Evolutionary conservation across 495 filamentous ascomycete genomes (phyloP).

Genomic region (Choiromyces venosus): DNA sequence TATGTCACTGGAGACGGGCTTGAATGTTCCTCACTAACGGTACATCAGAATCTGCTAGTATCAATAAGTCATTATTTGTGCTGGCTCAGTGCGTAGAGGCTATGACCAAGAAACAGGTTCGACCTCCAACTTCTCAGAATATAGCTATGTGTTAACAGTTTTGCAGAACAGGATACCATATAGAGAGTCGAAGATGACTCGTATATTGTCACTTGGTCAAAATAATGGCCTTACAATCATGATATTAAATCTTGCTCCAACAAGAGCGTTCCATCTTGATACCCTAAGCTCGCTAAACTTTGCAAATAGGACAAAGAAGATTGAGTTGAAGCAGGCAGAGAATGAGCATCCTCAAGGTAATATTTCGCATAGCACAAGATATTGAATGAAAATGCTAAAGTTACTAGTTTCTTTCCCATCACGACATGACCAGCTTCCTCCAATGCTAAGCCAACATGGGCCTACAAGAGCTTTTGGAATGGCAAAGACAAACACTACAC

Average conservation of each 20-base stretch:
- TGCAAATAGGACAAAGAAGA: slow-evolving; percentile 91
- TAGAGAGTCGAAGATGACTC: slow-evolving; percentile 94
- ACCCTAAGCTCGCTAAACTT: slow-evolving; percentile 87
- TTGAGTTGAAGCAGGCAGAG: slow-evolving; percentile 88
- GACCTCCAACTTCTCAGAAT: slow-evolving; percentile 3
- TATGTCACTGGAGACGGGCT: not conserved
- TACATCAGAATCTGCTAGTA: slow-evolving; percentile 81
- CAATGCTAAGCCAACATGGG: slow-evolving; percentile 17
- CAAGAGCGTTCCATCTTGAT: slow-evolving; percentile 80
- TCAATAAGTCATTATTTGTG: slow-evolving; percentile 96
- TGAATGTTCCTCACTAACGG: not conserved
- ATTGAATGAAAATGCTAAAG: not conserved
- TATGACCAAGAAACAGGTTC: slow-evolving; percentile 61
- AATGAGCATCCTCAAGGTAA: slow-evolving; percentile 20
- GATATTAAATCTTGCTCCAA: slow-evolving; percentile 88
- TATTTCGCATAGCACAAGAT: not conserved
- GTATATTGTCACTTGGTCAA: slow-evolving; percentile 86
- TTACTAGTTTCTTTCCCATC: slow-evolving; percentile 21
- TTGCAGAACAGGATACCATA: slow-evolving; percentile 74
- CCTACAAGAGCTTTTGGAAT: slow-evolving; percentile 35
- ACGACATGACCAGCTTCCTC: slow-evolving; percentile 17
- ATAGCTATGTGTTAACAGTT: slow-evolving; percentile 44
- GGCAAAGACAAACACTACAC: slow-evolving; percentile 25
- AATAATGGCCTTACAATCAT: slow-evolving; percentile 94
- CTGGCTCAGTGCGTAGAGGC: slow-evolving; percentile 94